phyloP scores from a whole-genome alignment of 1,139 yeast genomes.

The Scheffersomyces illinoinensis region DNA sequence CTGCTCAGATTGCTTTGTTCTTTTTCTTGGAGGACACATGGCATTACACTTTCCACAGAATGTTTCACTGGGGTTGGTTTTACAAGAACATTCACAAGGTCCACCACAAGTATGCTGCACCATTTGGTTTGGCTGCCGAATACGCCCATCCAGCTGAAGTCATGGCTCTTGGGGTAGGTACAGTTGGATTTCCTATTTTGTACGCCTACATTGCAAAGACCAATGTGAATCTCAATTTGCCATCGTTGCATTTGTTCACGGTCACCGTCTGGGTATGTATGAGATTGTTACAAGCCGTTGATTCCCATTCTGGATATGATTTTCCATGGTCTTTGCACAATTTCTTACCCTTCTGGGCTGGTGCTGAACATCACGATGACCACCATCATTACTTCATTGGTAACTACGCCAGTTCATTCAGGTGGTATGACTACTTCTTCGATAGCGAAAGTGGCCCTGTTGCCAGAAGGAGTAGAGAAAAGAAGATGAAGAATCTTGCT shows the following conservation, averaged over 20 bases:
- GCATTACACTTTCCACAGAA: conserved; percentile 95
- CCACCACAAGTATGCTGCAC: conserved; percentile 96
- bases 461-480: conserved; percentile 64
- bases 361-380: conserved; percentile 96
- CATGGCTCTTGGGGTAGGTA: conserved; percentile 85
- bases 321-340: conserved; percentile 95
- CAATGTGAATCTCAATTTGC: conserved; percentile 46
- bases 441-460: conserved; percentile 81
- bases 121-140: conserved; percentile 94
- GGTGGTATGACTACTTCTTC: conserved; percentile 88
- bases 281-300: conserved; percentile 91
- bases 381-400: conserved; percentile 95
- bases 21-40: conserved; percentile 88
- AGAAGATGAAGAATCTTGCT: conserved; percentile 51
- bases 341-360: conserved; percentile 94
- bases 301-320: conserved; percentile 95
- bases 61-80: conserved; percentile 80
- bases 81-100: conserved; percentile 93
- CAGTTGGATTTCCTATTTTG: conserved; percentile 88
- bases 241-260: conserved; percentile 80
- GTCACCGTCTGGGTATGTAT: conserved; percentile 84
- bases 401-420: conserved; percentile 88
- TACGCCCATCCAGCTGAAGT: conserved; percentile 96
- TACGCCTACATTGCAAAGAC: conserved; percentile 39
- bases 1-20: conserved; percentile 67